Conservation (phyloP, 2,329 filamentous ascomycete genomes). For the Neoscytalidium dimidiatum region DNA sequence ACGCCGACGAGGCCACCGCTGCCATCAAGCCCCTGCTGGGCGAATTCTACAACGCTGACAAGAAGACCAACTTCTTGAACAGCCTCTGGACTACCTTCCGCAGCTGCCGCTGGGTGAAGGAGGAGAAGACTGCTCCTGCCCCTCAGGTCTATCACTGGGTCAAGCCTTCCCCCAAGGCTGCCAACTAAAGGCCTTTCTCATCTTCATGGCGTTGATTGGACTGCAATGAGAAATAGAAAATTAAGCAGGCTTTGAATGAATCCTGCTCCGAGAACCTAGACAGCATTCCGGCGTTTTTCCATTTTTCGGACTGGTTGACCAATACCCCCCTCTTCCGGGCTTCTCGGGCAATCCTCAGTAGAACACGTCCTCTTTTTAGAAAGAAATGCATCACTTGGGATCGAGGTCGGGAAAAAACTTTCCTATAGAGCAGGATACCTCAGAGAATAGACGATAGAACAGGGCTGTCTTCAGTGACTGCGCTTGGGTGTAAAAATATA, state of each 20-base stretch:
- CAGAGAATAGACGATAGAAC: conserved; percentile 1
- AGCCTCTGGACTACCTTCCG: conserved; percentile 19
- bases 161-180: conserved; percentile 1
- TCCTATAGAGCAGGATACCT: neutral
- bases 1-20: conserved; percentile 60
- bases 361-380: neutral
- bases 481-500: neutral
- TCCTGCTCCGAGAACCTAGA: neutral
- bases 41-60: conserved; percentile 53
- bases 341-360: conserved; percentile 6
- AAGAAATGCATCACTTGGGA: neutral
- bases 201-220: neutral
- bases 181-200: neutral
- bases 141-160: conserved; percentile 3
- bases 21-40: conserved; percentile 60
- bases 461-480: neutral
- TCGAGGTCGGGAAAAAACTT: neutral
- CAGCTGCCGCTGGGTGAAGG: conserved; percentile 15
- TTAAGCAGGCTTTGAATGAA: neutral
- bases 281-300: conserved; percentile 8
- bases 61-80: conserved; percentile 17
- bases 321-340: neutral
- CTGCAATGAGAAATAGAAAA: no score
- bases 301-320: neutral
- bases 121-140: neutral